Base-by-base conservation (phyloP, 768 basidiomycete genomes). In the Trametes sanguinea region DNA sequence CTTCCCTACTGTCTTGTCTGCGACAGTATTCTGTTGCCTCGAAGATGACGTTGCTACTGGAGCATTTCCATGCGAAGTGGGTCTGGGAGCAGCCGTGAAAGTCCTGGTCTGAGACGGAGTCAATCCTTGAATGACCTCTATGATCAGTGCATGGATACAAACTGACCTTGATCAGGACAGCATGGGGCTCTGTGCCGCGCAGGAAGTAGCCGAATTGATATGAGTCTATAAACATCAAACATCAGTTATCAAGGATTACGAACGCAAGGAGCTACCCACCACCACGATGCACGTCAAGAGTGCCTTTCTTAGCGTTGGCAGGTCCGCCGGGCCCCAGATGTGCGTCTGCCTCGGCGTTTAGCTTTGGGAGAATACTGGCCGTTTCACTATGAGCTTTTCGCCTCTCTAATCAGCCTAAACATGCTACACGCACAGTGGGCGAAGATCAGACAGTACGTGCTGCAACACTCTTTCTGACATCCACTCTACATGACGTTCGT, bases 201-300 rank as follows among this genome's bases (percentile, higher is more conserved):
- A 95, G 79, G 76, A 95, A 96, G 72, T 93, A 96, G 51, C 90
- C 93, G 72, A 93, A 94, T 66, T 96, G 94, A 69, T 95, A 96
- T 0, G 82, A 83, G 62, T 90, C 94, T 95, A 71, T 17, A 51
- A 32, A 30, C 57, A n/a, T 5, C 29, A 35, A 6, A 9, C 6
- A 2, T 42, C 16, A 48, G 52, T 57, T 52, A 54, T 5, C 17
- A 2, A 8, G n/a, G 1, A 44, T 2, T 8, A n/a, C 6, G 33
- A 65, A 11, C 27, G 37, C 14, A 9, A 27, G 16, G 22, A 17
- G 33, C 33, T 17, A 65, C 81, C 46, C 64, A 92, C 94, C 90
- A 75, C 94, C 94, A 74, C 92, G 80, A 72, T 93, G 85, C 2
- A 93, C 92, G 61, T 94, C 91, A 0, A 95, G 85, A 2, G 86